These are phyloP conservation scores for Cryptomeria japonica DNA, from an alignment of 75 land plant genomes.

Conservation along the genomic window DNA sequence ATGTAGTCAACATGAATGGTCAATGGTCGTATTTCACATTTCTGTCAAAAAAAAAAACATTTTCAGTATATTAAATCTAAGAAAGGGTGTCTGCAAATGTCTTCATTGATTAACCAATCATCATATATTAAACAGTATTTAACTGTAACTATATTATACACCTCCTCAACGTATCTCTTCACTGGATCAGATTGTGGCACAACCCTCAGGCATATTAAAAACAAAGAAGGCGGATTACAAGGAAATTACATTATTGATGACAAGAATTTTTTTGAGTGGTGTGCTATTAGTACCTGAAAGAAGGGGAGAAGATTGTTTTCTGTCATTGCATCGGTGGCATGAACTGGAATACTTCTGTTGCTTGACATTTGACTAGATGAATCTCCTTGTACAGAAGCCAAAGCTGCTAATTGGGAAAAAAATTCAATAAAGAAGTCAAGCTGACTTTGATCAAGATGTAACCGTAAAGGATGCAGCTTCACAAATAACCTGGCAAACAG, in stretches of 20 bases:
- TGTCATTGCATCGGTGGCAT: background rate
- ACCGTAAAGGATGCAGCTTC: conserved; percentile 66
- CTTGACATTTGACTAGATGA: conserved; percentile 17
- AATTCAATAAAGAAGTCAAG: conserved; percentile 79
- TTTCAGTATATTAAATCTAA: background rate
- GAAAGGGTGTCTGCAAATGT: too few species aligned
- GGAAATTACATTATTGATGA: background rate
- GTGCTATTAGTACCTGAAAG: conserved; percentile 63
- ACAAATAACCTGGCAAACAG: conserved; percentile 57
- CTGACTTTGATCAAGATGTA: conserved; percentile 94
- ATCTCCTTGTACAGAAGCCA: conserved; percentile 7
- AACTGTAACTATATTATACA: background rate
- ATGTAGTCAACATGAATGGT: conserved; percentile 83
- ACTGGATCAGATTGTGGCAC: background rate
- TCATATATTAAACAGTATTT: background rate
- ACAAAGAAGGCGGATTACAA: background rate
- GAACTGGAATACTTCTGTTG: background rate
- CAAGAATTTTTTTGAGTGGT: background rate
- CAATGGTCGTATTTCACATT: conserved; percentile 76
- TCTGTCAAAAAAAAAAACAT: conserved; percentile 44
- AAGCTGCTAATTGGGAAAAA: conserved; percentile 44
- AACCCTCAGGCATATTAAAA: background rate
- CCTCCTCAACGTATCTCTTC: background rate
- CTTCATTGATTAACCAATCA: background rate
- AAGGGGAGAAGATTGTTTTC: conserved; percentile 83